Percentiles rank a stretch among this genome's conserved stretches.
Conservation (phyloP, 441 rosid species). For the Croton laevigatus region DNA sequence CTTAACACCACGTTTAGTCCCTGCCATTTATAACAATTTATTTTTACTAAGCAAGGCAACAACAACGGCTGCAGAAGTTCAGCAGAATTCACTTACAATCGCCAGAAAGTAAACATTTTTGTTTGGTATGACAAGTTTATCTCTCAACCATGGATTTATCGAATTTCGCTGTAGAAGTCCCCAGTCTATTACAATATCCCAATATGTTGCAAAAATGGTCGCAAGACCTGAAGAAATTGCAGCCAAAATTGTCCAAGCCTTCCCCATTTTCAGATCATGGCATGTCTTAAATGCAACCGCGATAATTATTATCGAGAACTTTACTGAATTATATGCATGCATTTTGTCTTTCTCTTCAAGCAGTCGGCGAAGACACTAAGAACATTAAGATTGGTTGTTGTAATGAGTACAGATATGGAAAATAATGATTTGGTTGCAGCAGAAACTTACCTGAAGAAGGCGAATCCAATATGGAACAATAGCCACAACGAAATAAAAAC, state of each 20-base stretch:
- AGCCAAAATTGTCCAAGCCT: slow-evolving; percentile 43
- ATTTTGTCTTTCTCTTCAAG: slow-evolving; percentile 43
- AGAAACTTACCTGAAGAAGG: slow-evolving; percentile 56
- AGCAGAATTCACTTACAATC: slow-evolving; percentile 42
- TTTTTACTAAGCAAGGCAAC: neutral
- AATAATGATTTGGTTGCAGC: neutral
- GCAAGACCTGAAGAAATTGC: slow-evolving; percentile 51
- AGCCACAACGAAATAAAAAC: slow-evolving; percentile 50
- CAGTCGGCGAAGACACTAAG: slow-evolving; percentile 63
- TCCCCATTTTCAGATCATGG: slow-evolving; percentile 33
- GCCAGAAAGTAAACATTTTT: slow-evolving; percentile 61
- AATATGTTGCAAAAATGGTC: slow-evolving; percentile 48
- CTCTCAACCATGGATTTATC: slow-evolving; percentile 76
- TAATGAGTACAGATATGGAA: neutral
- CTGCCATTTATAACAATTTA: slow-evolving; percentile 34
- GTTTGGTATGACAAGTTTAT: slow-evolving; percentile 59
- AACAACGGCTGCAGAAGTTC: neutral
- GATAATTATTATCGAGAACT: slow-evolving; percentile 53
- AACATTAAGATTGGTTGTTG: slow-evolving; percentile 36
- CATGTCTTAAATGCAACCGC: slow-evolving; percentile 57
- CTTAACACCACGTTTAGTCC: slow-evolving; percentile 66
- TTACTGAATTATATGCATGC: slow-evolving; percentile 45
- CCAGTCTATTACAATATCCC: slow-evolving; percentile 82
- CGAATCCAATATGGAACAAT: slow-evolving; percentile 78
- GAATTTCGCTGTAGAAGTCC: slow-evolving; percentile 62